Percentiles rank a stretch among this genome's conserved stretches.
These are phyloP conservation scores for Sextonia rubra DNA, from an alignment of 164 flowering plant genomes.

Conservation along the genomic window DNA sequence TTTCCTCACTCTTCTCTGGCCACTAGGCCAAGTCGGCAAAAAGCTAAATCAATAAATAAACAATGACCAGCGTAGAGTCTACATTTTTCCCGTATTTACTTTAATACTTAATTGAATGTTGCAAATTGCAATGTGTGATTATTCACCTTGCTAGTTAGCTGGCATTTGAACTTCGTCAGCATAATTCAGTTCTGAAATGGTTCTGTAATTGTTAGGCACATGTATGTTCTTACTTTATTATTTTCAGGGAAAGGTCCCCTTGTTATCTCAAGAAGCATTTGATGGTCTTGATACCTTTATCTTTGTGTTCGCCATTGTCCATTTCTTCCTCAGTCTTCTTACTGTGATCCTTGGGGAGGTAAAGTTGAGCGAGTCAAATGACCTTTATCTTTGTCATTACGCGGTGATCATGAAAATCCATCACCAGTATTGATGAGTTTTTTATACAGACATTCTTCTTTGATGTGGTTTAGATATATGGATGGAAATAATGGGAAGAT, in stretches of 20 bases:
- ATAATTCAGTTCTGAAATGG: too few species aligned
- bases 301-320: conserved; percentile 76
- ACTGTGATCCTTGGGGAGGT: conserved; percentile 67
- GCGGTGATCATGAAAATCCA: background rate
- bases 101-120: too few species aligned
- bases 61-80: too few species aligned
- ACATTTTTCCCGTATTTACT: too few species aligned
- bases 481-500: conserved; percentile 88
- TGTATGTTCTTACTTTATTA: background rate
- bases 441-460: background rate
- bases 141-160: too few species aligned
- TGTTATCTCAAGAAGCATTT: conserved; percentile 63
- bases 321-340: conserved; percentile 60
- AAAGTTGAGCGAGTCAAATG: conserved; percentile 33
- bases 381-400: background rate
- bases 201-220: too few species aligned
- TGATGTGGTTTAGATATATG: conserved; percentile 45
- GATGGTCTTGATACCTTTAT: conserved; percentile 89
- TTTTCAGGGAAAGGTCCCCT: conserved; percentile 59
- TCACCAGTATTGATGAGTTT: background rate
- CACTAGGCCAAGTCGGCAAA: too few species aligned
- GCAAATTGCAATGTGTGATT: too few species aligned
- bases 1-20: too few species aligned
- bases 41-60: too few species aligned
- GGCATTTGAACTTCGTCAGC: too few species aligned